A percentile compares a stretch with the other conserved stretches of the same genome.
phyloP scores from a whole-genome alignment of 2,329 filamentous ascomycete species.

The Aspergillus sp. region DNA sequence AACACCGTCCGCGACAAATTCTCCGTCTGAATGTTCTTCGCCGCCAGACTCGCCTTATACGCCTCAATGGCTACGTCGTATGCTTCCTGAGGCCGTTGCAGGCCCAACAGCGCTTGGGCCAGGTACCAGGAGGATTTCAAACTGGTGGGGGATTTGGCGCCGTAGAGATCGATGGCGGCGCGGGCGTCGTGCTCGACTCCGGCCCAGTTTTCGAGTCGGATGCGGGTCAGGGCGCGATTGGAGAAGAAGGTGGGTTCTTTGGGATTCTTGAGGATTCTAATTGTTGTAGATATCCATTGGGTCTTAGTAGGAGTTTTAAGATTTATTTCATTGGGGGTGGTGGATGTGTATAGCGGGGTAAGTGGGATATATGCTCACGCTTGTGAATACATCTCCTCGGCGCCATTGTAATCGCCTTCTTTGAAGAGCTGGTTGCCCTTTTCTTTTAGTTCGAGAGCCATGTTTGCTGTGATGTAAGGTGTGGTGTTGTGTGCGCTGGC shows the following conservation, averaged over 20 bases:
- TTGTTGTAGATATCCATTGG: neutral
- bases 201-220: conserved; percentile 73
- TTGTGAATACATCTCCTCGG: conserved; percentile 50
- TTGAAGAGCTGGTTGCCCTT: conserved; percentile 51
- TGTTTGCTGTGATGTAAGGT: conserved; percentile 11
- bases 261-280: conserved; percentile 74
- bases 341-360: neutral
- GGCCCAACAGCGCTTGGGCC: conserved; percentile 76
- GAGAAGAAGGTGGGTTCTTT: conserved; percentile 79
- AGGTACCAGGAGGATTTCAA: conserved; percentile 86
- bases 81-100: conserved; percentile 72
- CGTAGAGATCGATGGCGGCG: conserved; percentile 68
- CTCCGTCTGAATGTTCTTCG: conserved; percentile 66
- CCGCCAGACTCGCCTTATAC: conserved; percentile 67
- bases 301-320: neutral
- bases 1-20: conserved; percentile 74
- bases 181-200: conserved; percentile 76
- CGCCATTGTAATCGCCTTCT: conserved; percentile 46
- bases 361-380: conserved; percentile 36
- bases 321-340: too few species aligned
- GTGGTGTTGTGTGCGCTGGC: neutral
- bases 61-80: conserved; percentile 69
- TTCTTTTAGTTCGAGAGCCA: conserved; percentile 45
- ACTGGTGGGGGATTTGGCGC: conserved; percentile 51
- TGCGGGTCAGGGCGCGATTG: conserved; percentile 81